Conservation (phyloP, 2,329 filamentous ascomycete species). For the Alternaria postmessia region DNA sequence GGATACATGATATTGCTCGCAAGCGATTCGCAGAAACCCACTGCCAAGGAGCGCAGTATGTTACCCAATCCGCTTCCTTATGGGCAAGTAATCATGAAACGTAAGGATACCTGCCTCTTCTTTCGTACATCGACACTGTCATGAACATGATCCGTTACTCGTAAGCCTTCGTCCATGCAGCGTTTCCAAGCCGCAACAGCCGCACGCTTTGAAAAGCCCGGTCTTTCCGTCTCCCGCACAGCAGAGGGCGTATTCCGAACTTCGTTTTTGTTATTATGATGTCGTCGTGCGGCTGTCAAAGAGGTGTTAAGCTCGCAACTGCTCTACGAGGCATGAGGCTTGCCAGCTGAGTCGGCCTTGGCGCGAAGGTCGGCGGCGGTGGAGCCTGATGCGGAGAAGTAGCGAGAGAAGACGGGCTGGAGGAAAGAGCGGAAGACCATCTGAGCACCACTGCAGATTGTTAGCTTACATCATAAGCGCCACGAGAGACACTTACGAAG, state of each 20-base stretch:
- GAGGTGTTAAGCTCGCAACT: conserved; percentile 23
- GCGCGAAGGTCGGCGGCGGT: conserved; percentile 88
- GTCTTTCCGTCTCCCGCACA: conserved; percentile 13
- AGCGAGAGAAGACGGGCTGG: conserved; percentile 87
- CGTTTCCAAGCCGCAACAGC: conserved; percentile 42
- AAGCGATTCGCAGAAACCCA: conserved; percentile 22
- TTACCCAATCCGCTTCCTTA: conserved; percentile 28
- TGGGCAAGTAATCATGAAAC: conserved; percentile 33
- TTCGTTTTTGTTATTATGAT: conserved; percentile 15
- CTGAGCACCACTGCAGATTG: conserved; percentile 78
- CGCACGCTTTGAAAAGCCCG: conserved; percentile 28
- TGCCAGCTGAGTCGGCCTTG: conserved; percentile 76
- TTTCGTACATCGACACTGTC: conserved; percentile 28
- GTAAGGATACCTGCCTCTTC: conserved; percentile 35
- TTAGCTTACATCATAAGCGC: conserved; percentile 15
- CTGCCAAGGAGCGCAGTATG: conserved; percentile 22
- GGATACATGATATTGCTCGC: conserved; percentile 18
- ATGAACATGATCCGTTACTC: conserved; percentile 28
- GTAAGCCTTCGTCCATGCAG: conserved; percentile 31
- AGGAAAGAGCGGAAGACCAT: conserved; percentile 97
- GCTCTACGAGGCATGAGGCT: conserved; percentile 46
- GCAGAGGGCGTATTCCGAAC: conserved; percentile 17
- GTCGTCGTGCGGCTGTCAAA: conserved; percentile 44
- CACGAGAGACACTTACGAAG: conserved; percentile 72
- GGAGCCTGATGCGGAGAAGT: conserved; percentile 77